Percentiles rank a stretch among this genome's conserved stretches.
Evolutionary conservation across 371 early-diverging fungal genomes (phyloP).

Genomic region (Mucor sp.): DNA sequence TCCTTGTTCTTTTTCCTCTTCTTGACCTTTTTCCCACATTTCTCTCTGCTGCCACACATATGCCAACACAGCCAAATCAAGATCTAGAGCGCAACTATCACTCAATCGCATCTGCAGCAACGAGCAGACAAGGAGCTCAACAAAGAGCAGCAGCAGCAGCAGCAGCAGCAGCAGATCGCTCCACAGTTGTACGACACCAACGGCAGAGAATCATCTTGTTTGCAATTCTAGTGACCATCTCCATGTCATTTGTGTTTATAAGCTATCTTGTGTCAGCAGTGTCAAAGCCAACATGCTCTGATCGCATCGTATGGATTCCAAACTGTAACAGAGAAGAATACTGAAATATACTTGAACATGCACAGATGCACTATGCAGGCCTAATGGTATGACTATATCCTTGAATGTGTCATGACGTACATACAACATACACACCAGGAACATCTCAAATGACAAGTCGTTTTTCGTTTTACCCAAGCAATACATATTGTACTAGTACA

Average conservation of each 20-base stretch:
- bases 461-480: background rate
- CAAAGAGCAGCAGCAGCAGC: background rate
- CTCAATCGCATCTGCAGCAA: background rate
- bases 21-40: background rate
- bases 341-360: background rate
- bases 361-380: background rate
- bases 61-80: background rate
- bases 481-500: background rate
- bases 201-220: conserved; percentile 12
- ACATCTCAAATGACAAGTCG: background rate
- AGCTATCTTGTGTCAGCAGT: conserved; percentile 15
- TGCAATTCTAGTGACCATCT: conserved; percentile 8
- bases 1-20: background rate
- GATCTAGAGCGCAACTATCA: conserved; percentile 6
- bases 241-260: conserved; percentile 19
- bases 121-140: background rate
- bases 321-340: conserved; percentile 23
- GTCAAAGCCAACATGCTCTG: conserved; percentile 18
- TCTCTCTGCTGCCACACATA: background rate
- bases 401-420: background rate
- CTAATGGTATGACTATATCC: background rate
- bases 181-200: background rate
- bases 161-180: background rate
- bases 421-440: background rate
- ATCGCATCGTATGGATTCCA: conserved; percentile 17